Evolutionary conservation across 2,329 filamentous ascomycete species (phyloP).

Genomic region (Xylariaceae sp.): DNA sequence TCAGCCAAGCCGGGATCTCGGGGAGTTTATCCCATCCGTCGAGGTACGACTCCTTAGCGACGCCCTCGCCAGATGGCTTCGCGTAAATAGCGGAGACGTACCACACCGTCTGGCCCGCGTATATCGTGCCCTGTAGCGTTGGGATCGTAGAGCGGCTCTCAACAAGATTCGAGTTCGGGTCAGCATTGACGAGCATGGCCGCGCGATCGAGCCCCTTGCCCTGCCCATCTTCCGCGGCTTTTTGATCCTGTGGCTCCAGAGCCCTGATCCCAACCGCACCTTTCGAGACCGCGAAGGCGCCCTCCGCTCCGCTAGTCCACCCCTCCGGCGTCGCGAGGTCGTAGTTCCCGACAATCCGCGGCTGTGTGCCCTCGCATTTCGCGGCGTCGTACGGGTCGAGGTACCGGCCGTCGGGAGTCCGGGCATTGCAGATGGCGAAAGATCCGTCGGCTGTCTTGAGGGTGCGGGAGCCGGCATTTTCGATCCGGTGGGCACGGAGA

Average conservation of each 20-base stretch:
- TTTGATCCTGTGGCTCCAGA: conserved; percentile 37
- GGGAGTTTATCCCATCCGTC: conserved; percentile 59
- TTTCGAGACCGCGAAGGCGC: conserved; percentile 54
- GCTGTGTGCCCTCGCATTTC: conserved; percentile 48
- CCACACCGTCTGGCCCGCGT: conserved; percentile 56
- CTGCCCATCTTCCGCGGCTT: background rate
- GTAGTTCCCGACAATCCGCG: conserved; percentile 58
- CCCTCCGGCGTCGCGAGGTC: conserved; percentile 52
- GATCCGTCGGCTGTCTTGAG: conserved; percentile 70
- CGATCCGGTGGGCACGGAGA: conserved; percentile 59
- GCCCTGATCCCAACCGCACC: conserved; percentile 56
- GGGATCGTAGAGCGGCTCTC: conserved; percentile 70
- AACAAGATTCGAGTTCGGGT: conserved; percentile 74
- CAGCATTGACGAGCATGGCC: conserved; percentile 67
- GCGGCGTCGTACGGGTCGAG: conserved; percentile 47
- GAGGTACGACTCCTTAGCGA: conserved; percentile 51
- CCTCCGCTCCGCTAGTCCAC: conserved; percentile 46
- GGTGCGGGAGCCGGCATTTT: conserved; percentile 47
- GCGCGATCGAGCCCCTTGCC: conserved; percentile 42
- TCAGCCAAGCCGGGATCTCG: conserved; percentile 57
- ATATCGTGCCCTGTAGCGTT: conserved; percentile 59
- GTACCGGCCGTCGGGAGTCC: conserved; percentile 45
- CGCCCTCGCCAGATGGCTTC: conserved; percentile 54
- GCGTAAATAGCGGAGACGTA: conserved; percentile 70
- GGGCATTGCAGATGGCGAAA: conserved; percentile 63